These are phyloP conservation scores for Physcomitrellopsis africana DNA, from an alignment of 225 moss, liverwort and hornwort species.

Conservation along the genomic window DNA sequence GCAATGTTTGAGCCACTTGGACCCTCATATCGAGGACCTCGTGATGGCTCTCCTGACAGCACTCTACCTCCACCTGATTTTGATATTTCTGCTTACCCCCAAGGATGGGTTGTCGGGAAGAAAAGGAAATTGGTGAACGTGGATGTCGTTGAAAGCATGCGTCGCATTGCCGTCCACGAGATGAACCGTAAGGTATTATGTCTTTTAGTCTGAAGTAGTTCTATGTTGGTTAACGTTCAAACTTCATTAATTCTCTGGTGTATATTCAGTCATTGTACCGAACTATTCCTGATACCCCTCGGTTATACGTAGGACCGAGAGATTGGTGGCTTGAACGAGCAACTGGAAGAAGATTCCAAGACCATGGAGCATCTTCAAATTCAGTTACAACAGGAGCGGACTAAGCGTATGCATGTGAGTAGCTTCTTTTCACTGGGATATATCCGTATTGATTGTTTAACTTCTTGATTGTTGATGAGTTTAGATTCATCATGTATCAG, in stretches of 20 bases:
- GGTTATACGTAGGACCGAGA: constrained; percentile 58
- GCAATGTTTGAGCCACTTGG: constrained; percentile 96
- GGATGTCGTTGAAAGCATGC: constrained; percentile 99
- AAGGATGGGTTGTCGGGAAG: constrained; percentile 98
- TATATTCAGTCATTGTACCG: background rate
- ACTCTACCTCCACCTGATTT: constrained; percentile 93
- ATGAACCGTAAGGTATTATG: constrained; percentile 93
- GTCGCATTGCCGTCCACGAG: constrained; percentile 97
- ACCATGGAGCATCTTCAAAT: constrained; percentile 75
- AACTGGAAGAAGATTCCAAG: constrained; percentile 72
- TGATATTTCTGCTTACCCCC: constrained; percentile 82
- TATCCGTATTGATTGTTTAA: background rate
- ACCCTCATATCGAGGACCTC: constrained; percentile 79
- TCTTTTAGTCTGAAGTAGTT: background rate
- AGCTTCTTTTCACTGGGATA: background rate
- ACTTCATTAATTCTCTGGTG: background rate
- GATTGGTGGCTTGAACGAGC: constrained; percentile 71
- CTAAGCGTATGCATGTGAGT: constrained; percentile 47
- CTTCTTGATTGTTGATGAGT: no score
- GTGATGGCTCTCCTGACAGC: constrained; percentile 79
- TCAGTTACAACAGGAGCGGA: constrained; percentile 67
- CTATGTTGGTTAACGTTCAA: background rate
- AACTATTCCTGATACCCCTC: background rate
- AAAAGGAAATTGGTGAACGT: constrained; percentile 99
- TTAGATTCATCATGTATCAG: no score